Evolutionary conservation across 1,284 basidiomycete species (phyloP).

Genomic region (Ustilago crameri): DNA sequence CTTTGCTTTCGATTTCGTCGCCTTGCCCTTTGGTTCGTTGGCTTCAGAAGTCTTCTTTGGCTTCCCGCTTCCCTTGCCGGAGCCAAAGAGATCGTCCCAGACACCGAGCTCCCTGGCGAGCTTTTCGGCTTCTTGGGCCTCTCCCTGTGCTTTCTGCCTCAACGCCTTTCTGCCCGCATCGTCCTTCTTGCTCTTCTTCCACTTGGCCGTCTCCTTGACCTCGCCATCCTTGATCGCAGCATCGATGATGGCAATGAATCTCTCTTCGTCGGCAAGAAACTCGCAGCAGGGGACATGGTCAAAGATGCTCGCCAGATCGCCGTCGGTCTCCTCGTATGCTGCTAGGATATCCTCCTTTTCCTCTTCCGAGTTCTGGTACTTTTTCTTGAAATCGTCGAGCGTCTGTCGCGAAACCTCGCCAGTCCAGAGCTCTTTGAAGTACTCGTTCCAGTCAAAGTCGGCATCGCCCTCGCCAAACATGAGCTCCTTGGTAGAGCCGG

Average conservation of each 20-base stretch:
- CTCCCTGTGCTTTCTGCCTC: conserved; percentile 47
- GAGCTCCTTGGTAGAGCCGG: conserved; percentile 62
- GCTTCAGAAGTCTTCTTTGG: conserved; percentile 14
- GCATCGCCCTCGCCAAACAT: conserved; percentile 60
- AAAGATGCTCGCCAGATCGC: conserved; percentile 57
- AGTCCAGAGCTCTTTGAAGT: conserved; percentile 66
- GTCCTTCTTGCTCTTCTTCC: conserved; percentile 43
- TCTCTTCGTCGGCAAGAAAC: conserved; percentile 55
- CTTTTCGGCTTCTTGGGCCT: conserved; percentile 59
- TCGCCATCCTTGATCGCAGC: conserved; percentile 49
- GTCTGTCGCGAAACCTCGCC: conserved; percentile 62
- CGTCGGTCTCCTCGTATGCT: conserved; percentile 56
- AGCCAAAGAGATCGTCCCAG: conserved; percentile 65
- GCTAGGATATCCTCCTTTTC: conserved; percentile 60
- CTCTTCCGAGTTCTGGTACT: conserved; percentile 64
- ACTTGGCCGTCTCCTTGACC: conserved; percentile 33
- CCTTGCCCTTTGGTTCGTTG: conserved; percentile 17
- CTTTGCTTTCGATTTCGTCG: conserved; percentile 28
- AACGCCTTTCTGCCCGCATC: conserved; percentile 46
- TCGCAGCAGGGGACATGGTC: conserved; percentile 62
- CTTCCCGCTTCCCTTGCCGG: conserved; percentile 37
- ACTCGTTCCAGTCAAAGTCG: conserved; percentile 68
- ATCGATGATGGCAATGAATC: conserved; percentile 57
- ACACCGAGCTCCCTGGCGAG: conserved; percentile 64
- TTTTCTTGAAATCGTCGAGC: conserved; percentile 60